phyloP scores from a whole-genome alignment of 2,329 filamentous ascomycete species.

The Harringtonia lauricola region DNA sequence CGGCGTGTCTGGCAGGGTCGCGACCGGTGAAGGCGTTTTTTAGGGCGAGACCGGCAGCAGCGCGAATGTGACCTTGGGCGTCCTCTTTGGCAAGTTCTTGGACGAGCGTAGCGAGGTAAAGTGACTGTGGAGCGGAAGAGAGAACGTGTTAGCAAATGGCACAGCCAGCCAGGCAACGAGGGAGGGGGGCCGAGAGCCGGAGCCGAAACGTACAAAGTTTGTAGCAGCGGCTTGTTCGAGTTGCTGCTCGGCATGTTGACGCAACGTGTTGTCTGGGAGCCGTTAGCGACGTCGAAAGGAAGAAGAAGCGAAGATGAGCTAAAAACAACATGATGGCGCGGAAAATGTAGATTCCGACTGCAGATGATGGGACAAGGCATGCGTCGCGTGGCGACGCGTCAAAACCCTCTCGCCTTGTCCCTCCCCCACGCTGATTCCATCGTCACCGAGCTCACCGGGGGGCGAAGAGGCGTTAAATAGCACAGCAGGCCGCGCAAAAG shows the following conservation, averaged over 20 bases:
- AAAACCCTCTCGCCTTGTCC: background rate
- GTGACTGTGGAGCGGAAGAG: conserved; percentile 46
- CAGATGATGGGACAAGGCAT: background rate
- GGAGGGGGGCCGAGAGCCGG: background rate
- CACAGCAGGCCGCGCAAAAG: conserved; percentile 9
- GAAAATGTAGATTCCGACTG: background rate
- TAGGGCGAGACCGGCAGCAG: conserved; percentile 87
- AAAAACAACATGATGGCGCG: conserved; percentile 12
- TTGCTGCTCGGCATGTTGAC: conserved; percentile 88
- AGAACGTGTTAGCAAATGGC: conserved; percentile 1
- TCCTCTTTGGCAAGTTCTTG: conserved; percentile 89
- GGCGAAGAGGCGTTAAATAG: conserved; percentile 3
- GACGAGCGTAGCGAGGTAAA: conserved; percentile 86
- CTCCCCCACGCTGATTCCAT: background rate
- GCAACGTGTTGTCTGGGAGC: conserved; percentile 68
- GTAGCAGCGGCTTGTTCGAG: conserved; percentile 83
- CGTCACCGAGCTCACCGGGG: conserved; percentile 9
- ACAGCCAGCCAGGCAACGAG: background rate
- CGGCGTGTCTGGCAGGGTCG: conserved; percentile 76
- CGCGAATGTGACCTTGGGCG: conserved; percentile 72
- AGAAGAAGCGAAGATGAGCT: background rate
- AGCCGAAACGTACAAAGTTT: conserved; percentile 65
- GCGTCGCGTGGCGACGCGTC: background rate
- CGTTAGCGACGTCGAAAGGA: conserved; percentile 1
- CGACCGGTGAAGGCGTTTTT: conserved; percentile 97